Evolutionary conservation across 1,284 basidiomycete species (phyloP).

Genomic region (Ustilago tritici): DNA sequence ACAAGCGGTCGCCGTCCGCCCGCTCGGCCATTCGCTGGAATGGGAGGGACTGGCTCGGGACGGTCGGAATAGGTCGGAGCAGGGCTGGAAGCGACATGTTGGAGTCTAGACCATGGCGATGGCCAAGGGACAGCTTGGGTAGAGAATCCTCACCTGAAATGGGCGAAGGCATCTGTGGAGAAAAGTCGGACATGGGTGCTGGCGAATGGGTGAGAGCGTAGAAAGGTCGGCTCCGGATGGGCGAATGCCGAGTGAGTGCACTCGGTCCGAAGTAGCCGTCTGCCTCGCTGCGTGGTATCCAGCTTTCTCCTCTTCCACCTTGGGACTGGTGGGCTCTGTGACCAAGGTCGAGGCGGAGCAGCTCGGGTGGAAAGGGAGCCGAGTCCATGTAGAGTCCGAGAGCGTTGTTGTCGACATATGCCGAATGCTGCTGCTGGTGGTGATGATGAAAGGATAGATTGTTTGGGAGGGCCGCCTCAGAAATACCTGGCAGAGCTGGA

Average conservation of each 20-base stretch:
- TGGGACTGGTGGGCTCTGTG: background rate
- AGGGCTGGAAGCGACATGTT: conserved; percentile 15
- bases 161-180: conserved; percentile 19
- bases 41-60: background rate
- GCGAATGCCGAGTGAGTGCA: background rate
- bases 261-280: conserved; percentile 11
- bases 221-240: background rate
- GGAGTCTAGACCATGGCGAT: conserved; percentile 17
- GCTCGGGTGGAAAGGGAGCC: conserved; percentile 14
- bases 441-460: background rate
- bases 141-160: conserved; percentile 21
- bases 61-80: background rate
- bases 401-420: conserved; percentile 12
- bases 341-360: conserved; percentile 14
- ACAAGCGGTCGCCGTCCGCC: conserved; percentile 19
- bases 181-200: conserved; percentile 4
- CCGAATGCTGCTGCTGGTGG: background rate
- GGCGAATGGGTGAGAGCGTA: conserved; percentile 23
- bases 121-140: conserved; percentile 17
- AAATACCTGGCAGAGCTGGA: background rate
- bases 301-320: background rate
- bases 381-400: conserved; percentile 36
- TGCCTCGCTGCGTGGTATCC: conserved; percentile 20
- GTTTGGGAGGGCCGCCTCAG: background rate
- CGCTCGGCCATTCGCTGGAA: background rate